Conservation (phyloP, 495 filamentous ascomycete genomes). For the Tuber umbilicatum region DNA sequence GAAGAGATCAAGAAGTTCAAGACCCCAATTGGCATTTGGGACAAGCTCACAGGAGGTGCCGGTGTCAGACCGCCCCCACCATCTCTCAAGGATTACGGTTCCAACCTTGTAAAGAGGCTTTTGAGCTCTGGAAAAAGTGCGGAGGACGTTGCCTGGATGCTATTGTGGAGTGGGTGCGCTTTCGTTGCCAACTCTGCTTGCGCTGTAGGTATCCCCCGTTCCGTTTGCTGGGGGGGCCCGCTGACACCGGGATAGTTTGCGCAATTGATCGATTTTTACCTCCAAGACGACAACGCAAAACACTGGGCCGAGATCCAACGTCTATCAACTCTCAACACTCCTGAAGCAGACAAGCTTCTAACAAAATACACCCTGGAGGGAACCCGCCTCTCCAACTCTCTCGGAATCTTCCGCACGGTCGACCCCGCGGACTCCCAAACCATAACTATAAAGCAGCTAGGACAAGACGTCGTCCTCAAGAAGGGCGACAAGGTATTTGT, state of each 20-base stretch:
- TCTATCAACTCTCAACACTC: slow-evolving; percentile 9
- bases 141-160: slow-evolving; percentile 26
- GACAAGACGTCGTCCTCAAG: slow-evolving; percentile 8
- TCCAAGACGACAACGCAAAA: slow-evolving; percentile 12
- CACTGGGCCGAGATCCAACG: slow-evolving; percentile 31
- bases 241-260: slow-evolving; percentile 10
- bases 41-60: background rate
- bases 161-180: slow-evolving; percentile 26
- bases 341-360: slow-evolving; percentile 19
- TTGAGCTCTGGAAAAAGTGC: background rate
- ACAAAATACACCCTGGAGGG: slow-evolving; percentile 32
- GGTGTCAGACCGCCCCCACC: background rate
- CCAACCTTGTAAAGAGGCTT: slow-evolving; percentile 17
- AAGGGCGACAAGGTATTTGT: slow-evolving; percentile 29
- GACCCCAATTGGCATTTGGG: slow-evolving; percentile 2
- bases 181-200: slow-evolving; percentile 22
- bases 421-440: slow-evolving; percentile 9
- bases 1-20: slow-evolving; percentile 5
- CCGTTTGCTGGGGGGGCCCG: background rate
- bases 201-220: slow-evolving; percentile 13
- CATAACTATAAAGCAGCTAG: slow-evolving; percentile 9
- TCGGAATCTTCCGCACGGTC: slow-evolving; percentile 24
- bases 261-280: slow-evolving; percentile 34
- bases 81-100: slow-evolving; percentile 17
- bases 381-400: slow-evolving; percentile 30